phyloP scores from a whole-genome alignment of 2,329 filamentous ascomycete genomes.

The Aspergillus sp. region DNA sequence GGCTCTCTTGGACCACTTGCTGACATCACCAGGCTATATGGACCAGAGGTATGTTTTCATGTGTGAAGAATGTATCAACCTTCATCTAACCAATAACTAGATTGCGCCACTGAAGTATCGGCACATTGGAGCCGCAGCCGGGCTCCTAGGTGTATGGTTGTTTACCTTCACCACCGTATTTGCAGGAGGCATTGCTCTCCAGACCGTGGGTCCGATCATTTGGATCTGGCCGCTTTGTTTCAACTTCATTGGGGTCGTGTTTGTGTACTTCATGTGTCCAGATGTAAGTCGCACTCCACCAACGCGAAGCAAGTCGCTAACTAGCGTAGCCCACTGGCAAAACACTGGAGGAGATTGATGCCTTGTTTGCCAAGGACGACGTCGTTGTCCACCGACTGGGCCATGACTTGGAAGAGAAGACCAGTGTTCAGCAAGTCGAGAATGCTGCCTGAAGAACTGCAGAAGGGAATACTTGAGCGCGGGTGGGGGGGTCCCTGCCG shows the following conservation, averaged over 20 bases:
- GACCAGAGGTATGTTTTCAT: not conserved
- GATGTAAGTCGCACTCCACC: not conserved
- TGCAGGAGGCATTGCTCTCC: not conserved
- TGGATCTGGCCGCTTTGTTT: not conserved
- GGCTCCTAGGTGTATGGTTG: not conserved
- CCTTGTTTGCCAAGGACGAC: slow-evolving; percentile 6
- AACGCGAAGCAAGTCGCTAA: not conserved
- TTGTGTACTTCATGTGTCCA: slow-evolving; percentile 10
- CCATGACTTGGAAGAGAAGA: not conserved
- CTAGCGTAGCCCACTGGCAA: slow-evolving; percentile 5
- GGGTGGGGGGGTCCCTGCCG: too few relatives aligned
- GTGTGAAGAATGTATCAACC: not conserved
- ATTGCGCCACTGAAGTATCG: slow-evolving; percentile 13
- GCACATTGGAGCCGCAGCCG: slow-evolving; percentile 1
- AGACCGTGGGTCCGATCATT: not conserved
- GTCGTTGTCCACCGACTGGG: not conserved
- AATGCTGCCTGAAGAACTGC: not conserved
- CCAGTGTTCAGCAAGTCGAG: not conserved
- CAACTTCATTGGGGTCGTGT: not conserved
- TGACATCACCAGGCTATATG: not conserved
- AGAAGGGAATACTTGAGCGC: too few relatives aligned
- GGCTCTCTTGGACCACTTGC: not conserved
- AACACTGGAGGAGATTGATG: slow-evolving; percentile 13
- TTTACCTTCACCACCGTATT: not conserved
- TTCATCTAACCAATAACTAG: slow-evolving; percentile 2